Conservation (phyloP, 306 rosid genomes). For the Corylus avellana region DNA sequence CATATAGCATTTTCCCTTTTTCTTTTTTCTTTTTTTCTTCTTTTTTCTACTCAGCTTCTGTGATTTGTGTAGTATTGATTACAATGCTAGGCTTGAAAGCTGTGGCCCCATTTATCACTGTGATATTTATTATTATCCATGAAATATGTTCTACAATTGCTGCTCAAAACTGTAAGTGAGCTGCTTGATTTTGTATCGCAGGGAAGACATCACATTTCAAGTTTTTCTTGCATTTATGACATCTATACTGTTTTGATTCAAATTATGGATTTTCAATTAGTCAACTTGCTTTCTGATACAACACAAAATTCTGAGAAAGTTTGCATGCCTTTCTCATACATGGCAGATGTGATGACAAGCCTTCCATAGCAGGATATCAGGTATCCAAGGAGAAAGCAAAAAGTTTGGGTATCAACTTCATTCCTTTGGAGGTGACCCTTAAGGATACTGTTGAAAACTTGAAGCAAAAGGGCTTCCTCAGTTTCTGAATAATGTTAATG, state of each 20-base stretch:
- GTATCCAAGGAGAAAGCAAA: conserved; percentile 26
- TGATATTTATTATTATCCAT: no score
- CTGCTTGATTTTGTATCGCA: no score
- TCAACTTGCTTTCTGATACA: background rate
- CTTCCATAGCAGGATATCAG: background rate
- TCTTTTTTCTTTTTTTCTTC: no score
- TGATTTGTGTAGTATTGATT: background rate
- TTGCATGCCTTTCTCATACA: background rate
- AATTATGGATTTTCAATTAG: background rate
- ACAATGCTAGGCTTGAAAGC: no score
- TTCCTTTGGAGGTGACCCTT: conserved; percentile 28
- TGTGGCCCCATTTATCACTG: no score
- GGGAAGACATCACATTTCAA: background rate
- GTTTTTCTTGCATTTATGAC: background rate
- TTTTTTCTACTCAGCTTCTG: background rate
- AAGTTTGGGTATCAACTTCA: conserved; percentile 21
- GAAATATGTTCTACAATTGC: no score
- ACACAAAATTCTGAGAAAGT: background rate
- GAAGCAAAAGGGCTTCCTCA: conserved; percentile 11
- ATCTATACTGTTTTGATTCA: background rate
- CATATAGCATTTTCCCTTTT: no score
- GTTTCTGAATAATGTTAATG: background rate
- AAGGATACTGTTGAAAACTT: conserved; percentile 27
- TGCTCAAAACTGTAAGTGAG: no score
- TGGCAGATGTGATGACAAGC: conserved; percentile 31